Evolutionary conservation across 2,329 filamentous ascomycete species (phyloP), one percentile per base, ranked within the genome.

Genomic region (Aspergillus sp.): DNA sequence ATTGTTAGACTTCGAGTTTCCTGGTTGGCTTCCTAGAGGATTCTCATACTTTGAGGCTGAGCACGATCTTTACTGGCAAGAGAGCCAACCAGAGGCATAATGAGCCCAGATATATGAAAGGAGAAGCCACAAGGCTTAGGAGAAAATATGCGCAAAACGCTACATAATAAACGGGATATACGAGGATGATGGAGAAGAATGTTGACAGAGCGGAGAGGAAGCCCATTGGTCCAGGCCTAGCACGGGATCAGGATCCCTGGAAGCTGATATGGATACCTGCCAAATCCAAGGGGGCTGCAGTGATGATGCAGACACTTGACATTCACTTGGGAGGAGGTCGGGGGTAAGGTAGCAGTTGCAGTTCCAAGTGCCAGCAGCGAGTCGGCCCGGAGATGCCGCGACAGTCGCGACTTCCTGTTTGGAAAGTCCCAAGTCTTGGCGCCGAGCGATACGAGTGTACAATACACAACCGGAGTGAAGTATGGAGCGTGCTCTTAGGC

Each of bases 21-120:
- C n/a, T 38, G 5, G 13, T 24, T 11, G 9, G 7, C 15, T 18
- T n/a, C 11, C 9, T 8, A 50, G 44, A 24, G 49, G 47, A 18
- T 22, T 36, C 8, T 43, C 70, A 48, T 75, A 86, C 85, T 80
- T 87, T 83, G 56, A 87, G 78, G 64, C 76, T 81, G 4, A 77
- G 75, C 13, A 85, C 66, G 38, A 85, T 58, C 34, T 68, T 74
- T 48, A 84, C 75, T 3, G 84, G 84, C n/a, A 81, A 71, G 12
- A 79, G 65, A 38, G 76, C 58, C 44, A 80, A 58, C 47, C 71
- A 68, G 30, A 80, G 59, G 6, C 80, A 38, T 42, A 76, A 74
- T 9, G 71, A 72, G 11, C 70, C 76, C 22, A 85, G 67, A 63
- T 80, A 72, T 63, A 81, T 74, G 47, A 86, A 71, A 3, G 82